phyloP scores from a whole-genome alignment of 2,329 filamentous ascomycete species.

The Thermochaetoides dissita region DNA sequence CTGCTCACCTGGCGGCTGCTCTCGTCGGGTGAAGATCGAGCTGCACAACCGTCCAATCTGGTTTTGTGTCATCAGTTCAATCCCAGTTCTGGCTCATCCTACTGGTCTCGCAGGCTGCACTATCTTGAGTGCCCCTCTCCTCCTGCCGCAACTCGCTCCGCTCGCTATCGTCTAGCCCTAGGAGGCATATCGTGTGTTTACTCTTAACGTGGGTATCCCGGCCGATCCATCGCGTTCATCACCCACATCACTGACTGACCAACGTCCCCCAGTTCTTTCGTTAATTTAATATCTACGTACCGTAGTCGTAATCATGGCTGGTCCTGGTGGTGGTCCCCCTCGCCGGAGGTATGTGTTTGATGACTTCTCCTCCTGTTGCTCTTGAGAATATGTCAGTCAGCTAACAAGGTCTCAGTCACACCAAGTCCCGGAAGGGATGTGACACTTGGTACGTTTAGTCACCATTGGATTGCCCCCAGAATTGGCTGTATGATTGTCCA shows the following conservation, averaged over 20 bases:
- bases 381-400: background rate
- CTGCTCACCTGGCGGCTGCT: no score
- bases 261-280: conserved; percentile 21
- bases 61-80: no score
- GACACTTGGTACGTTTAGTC: conserved; percentile 57
- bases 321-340: conserved; percentile 86
- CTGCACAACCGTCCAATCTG: no score
- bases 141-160: conserved; percentile 11
- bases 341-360: conserved; percentile 41
- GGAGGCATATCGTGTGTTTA: conserved; percentile 15
- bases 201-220: conserved; percentile 10
- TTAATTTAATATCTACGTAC: conserved; percentile 19
- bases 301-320: conserved; percentile 54
- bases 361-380: background rate
- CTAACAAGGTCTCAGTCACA: conserved; percentile 52
- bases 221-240: background rate
- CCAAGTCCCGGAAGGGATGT: conserved; percentile 96
- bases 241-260: background rate
- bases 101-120: no score
- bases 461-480: background rate
- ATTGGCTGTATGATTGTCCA: background rate
- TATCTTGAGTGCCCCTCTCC: conserved; percentile 1
- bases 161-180: conserved; percentile 14
- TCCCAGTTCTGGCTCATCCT: no score
- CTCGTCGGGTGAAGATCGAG: no score